A percentile compares a stretch with the other conserved stretches of the same genome.
phyloP scores from a whole-genome alignment of 257 asterid genomes.

The Fraxinus pennsylvanica region DNA sequence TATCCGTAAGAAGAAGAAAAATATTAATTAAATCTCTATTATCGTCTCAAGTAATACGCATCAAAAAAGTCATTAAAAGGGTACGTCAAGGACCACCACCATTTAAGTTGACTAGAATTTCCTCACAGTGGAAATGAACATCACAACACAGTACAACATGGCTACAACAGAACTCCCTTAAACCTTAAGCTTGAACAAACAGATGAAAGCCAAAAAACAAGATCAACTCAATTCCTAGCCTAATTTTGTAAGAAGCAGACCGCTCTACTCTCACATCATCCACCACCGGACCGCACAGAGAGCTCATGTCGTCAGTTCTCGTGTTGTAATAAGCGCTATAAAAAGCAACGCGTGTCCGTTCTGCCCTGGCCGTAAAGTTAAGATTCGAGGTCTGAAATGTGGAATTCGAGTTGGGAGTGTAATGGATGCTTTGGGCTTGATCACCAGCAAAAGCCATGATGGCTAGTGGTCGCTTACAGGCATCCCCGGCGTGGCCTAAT shows the following conservation, averaged over 20 bases:
- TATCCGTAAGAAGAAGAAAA: no score
- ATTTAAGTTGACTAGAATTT: background rate
- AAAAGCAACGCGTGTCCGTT: constrained; percentile 75
- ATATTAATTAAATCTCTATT: no score
- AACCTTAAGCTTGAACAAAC: background rate
- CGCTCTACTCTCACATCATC: constrained; percentile 77
- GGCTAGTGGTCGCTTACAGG: constrained; percentile 80
- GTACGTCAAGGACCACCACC: background rate
- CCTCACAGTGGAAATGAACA: background rate
- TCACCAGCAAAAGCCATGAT: constrained; percentile 88
- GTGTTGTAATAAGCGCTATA: constrained; percentile 91
- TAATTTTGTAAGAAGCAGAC: constrained; percentile 37
- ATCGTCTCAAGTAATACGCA: background rate
- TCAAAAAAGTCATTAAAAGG: background rate
- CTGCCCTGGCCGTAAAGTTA: constrained; percentile 85
- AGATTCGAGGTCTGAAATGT: constrained; percentile 55
- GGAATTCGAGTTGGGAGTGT: constrained; percentile 51
- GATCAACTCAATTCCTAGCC: constrained; percentile 34
- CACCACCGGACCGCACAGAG: constrained; percentile 92
- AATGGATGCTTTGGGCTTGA: background rate
- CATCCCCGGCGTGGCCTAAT: constrained; percentile 76
- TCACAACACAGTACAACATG: background rate
- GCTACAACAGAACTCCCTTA: background rate
- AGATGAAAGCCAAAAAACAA: constrained; percentile 20
- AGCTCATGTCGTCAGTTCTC: constrained; percentile 85